Evolutionary conservation across 2,329 filamentous ascomycete species (phyloP), one percentile per base, ranked within the genome.

Genomic region (Furcasterigmium sp.): DNA sequence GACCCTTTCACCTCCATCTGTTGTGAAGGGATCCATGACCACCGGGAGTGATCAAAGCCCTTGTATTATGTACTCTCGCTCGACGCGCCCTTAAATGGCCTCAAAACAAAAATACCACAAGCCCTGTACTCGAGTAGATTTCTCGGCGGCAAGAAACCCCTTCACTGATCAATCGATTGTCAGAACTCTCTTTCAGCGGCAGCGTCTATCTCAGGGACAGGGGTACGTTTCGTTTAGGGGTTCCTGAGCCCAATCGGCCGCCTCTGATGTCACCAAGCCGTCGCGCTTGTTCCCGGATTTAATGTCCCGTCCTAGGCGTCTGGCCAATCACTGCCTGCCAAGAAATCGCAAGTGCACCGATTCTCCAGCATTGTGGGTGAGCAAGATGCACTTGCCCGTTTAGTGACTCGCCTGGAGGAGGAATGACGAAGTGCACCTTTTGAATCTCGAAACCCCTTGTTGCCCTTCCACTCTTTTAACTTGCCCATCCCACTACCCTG

Each of bases 321-420:
- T 26, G 26, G 21, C 47, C 47, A 49, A 49, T 49, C 39, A 48
- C n/a, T 35, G 37, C 44, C 11, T 11, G 23, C 11, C 23, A 26
- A 7, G 11, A 26, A 7, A 7, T 11, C 23, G 23, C 23, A 7
- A 7, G 8, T 9, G n/a, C 32, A 9, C 32, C 18, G 15, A 17
- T 35, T 17, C 14, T 6, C 32, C 10, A n/a, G n/a, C 15, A 8
- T 35, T 35, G n/a, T 35, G 32, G 32, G 32, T 8, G 32, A 17
- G 17, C n/a, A 35, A 35, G 32, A 18, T 17, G 32, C n/a, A 10
- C n/a, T 35, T 35, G 32, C 23, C 23, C 23, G 23, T 11, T n/a
- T 26, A 26, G 23, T 11, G 23, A 26, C 23, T 26, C 23, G 23
- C 23, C 23, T 26, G 23, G 7, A 17, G 32, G 15, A 35, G 32